Base-by-base conservation (phyloP, 2,329 filamentous ascomycete genomes). In the Phyllosticta ampelicida region DNA sequence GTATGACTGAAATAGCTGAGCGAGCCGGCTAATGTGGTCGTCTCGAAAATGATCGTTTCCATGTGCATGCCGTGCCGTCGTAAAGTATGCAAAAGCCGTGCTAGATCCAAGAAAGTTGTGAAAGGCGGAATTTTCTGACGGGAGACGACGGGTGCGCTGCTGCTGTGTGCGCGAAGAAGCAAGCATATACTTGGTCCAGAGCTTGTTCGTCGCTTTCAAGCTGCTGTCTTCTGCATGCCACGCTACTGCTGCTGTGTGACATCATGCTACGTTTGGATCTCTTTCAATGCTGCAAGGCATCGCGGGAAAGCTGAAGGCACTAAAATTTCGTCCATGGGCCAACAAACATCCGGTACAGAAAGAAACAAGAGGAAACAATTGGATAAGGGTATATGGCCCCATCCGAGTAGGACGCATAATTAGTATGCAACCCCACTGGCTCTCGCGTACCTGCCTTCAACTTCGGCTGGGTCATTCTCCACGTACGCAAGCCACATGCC, bases 401-500 rank as follows among this genome's bases (percentile, higher is more conserved):
- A 13, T 10, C 30, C 30, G 10, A 36, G 36, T n/a, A 8, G 13
- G 11, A 16, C n/a, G 36, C 30, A 8, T 44, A 6, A 13, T n/a
- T n/a, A 44, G 36, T 44, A 44, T 50, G 51, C 51, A 10, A 48
- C 55, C n/a, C 21, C 51, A 21, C 16, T 23, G 5, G 29, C 51
- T 18, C 55, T 53, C 55, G 28, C 30, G 21, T 36, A 51, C 44
- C 60, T 57, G 26, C 58, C 60, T 29, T 65, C 64, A 48, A 70
- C 68, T 9, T 71, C 71, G 21, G 72, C 70, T 26, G 65, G 61
- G 53, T 73, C 71, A 23, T 70, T 56, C 57, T 68, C 63, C 16
- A 73, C 66, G 54, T 73, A 68, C 51, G 62, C 69, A 44, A 73
- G 65, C 71, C 71, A 73, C 28, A 69, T 71, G 10, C 71, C 71